phyloP scores from a whole-genome alignment of 2,329 filamentous ascomycete species.

The Metarhizium robertsii region DNA sequence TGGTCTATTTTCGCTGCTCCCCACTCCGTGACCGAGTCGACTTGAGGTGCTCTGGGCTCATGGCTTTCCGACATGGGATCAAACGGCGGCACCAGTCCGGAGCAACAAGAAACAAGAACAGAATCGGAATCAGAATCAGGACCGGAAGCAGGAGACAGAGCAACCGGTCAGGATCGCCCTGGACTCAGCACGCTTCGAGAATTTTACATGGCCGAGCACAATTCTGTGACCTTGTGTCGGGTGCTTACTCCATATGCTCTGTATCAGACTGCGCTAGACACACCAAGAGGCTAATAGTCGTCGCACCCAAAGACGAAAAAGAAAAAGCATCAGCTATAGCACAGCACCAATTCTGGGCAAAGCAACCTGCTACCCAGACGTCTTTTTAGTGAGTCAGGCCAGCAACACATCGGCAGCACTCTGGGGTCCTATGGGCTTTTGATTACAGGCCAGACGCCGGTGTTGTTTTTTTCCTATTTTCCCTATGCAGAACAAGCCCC shows the following conservation, averaged over 20 bases:
- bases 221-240: conserved; percentile 4
- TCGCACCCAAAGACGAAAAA: conserved; percentile 12
- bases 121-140: background rate
- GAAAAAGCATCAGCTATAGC: conserved; percentile 4
- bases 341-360: background rate
- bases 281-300: conserved; percentile 8
- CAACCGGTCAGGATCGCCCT: background rate
- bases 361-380: conserved; percentile 1
- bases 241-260: conserved; percentile 2
- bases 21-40: background rate
- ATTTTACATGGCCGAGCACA: background rate
- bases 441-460: conserved; percentile 11
- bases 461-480: conserved; percentile 5
- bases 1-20: background rate
- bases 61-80: background rate
- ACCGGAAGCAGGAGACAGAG: background rate
- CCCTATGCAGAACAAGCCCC: conserved; percentile 1
- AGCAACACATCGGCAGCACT: background rate
- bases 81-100: background rate
- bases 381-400: conserved; percentile 6
- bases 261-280: conserved; percentile 2
- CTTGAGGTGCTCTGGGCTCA: background rate
- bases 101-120: background rate
- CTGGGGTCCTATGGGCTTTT: conserved; percentile 1
- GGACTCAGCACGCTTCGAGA: background rate